Base-by-base conservation (phyloP, 495 filamentous ascomycete species). In the Penicillium desertorum region DNA sequence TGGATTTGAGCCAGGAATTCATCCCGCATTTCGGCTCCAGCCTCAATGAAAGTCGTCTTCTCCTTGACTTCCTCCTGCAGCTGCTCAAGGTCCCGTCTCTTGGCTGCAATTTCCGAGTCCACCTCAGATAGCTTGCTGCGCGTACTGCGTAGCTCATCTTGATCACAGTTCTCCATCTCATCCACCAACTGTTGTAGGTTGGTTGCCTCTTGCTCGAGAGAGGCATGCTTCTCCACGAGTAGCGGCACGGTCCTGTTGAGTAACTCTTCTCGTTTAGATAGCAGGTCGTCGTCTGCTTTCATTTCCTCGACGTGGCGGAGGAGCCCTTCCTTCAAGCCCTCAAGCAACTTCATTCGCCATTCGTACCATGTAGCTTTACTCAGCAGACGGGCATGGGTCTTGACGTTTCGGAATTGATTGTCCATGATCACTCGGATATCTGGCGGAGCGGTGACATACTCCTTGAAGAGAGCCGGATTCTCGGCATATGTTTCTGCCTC, bases 301-400 rank as follows among this genome's bases (percentile, higher is more conserved):
- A 98, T 88, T 36, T 87, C 89, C 43, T 88, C 82, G 0, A 80
- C 76, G 42, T 90, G 91, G 37, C 83, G 85, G 34, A 88, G 66
- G 1, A 98, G 81, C 2, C 88, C 90, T 58, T 90, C 85, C 65
- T 86, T 89, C 19, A 98, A 78, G 5, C 89, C 91, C 22, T 89
- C 86, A 12, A 96, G 85, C 25, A 97, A 83, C 62, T 91, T 90
- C 84, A 89, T 91, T 32, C 95, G 89, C 95, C 95, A 98, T 66
- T 92, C 87, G 67, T 98, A 98, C 95, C 95, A 98, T 71, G 91
- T 92, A 37, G 85, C 90, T 68, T 96, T 96, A 75, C 92, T 96
- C 12, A 90, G 80, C 5, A 95, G 78, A 41, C 95, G 78, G 3
- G 95, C 89, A 68, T 97, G 86, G 0, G 90, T 95, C 76, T 96